Conservation (phyloP, 176 grass and related monocot genomes). For the Juncus inflexus region DNA sequence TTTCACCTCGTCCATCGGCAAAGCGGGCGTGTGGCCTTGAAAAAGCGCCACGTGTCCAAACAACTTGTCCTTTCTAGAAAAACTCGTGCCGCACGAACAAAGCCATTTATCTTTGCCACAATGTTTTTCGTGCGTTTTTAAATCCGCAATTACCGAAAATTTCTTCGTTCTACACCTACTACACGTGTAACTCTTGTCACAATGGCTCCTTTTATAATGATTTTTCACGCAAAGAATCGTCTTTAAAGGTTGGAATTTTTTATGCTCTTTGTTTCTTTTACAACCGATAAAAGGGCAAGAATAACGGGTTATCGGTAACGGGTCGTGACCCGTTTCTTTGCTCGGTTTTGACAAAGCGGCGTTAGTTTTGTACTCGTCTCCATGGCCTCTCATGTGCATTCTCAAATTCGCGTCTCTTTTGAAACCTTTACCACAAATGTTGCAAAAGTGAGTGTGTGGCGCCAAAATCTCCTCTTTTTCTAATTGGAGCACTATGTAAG, state of each 20-base stretch:
- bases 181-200: slow-evolving; percentile 92
- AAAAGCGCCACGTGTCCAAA: slow-evolving; percentile 83
- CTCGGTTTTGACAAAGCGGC: slow-evolving; percentile 77
- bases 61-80: slow-evolving; percentile 84
- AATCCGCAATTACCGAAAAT: slow-evolving; percentile 70
- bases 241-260: slow-evolving; percentile 87
- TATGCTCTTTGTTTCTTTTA: slow-evolving; percentile 91
- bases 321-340: slow-evolving; percentile 46
- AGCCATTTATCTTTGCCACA: slow-evolving; percentile 86
- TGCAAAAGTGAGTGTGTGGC: slow-evolving; percentile 84
- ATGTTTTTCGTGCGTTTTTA: slow-evolving; percentile 93
- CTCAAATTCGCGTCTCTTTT: slow-evolving; percentile 91
- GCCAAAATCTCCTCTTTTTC: slow-evolving; percentile 94
- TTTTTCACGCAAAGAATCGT: slow-evolving; percentile 92
- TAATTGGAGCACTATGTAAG: slow-evolving; percentile 76
- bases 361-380: slow-evolving; percentile 82
- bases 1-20: slow-evolving; percentile 56
- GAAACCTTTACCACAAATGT: slow-evolving; percentile 92
- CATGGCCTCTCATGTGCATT: slow-evolving; percentile 97
- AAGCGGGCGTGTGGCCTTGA: slow-evolving; percentile 82
- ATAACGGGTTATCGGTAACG: slow-evolving; percentile 59
- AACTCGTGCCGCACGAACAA: slow-evolving; percentile 79
- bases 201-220: slow-evolving; percentile 92
- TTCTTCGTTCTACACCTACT: slow-evolving; percentile 84
- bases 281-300: slow-evolving; percentile 85